Conservation (phyloP, 2,329 filamentous ascomycete species). For the Mycocentrospora acerina region DNA sequence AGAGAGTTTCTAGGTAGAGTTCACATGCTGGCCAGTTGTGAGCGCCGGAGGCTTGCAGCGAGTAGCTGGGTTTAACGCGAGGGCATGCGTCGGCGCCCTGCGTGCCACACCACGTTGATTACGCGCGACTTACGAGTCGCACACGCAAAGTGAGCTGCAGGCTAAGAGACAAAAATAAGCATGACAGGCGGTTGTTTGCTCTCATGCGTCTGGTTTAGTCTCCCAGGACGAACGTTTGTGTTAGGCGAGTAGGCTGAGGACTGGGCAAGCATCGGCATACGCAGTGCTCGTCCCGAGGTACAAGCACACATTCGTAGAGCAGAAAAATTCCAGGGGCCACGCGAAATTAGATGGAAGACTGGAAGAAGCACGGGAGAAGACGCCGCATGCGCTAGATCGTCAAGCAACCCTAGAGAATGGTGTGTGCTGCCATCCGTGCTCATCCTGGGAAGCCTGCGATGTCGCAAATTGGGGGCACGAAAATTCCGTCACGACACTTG, state of each 20-base stretch:
- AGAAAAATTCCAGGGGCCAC: conserved; percentile 23
- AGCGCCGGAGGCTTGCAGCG: conserved; percentile 13
- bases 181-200: conserved; percentile 19
- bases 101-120: too few species aligned
- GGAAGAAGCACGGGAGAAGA: conserved; percentile 44
- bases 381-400: conserved; percentile 29
- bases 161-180: conserved; percentile 41
- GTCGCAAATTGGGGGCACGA: conserved; percentile 32
- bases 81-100: too few species aligned
- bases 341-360: conserved; percentile 39
- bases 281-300: conserved; percentile 30
- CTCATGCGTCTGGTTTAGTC: conserved; percentile 22
- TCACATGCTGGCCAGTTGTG: conserved; percentile 16
- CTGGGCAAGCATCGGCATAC: conserved; percentile 17
- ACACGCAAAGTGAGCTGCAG: conserved; percentile 22
- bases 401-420: conserved; percentile 17
- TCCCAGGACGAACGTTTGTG: conserved; percentile 12
- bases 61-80: conserved; percentile 19
- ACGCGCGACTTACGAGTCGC: conserved; percentile 31
- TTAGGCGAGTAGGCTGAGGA: too few species aligned
- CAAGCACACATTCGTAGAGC: conserved; percentile 22
- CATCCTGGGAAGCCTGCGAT: conserved; percentile 11
- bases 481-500: conserved; percentile 18
- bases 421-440: conserved; percentile 6
- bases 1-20: conserved; percentile 7